Evolutionary conservation across 1,284 basidiomycete genomes (phyloP), one percentile per base, ranked within the genome.

Genomic region (Ustilago sp.): DNA sequence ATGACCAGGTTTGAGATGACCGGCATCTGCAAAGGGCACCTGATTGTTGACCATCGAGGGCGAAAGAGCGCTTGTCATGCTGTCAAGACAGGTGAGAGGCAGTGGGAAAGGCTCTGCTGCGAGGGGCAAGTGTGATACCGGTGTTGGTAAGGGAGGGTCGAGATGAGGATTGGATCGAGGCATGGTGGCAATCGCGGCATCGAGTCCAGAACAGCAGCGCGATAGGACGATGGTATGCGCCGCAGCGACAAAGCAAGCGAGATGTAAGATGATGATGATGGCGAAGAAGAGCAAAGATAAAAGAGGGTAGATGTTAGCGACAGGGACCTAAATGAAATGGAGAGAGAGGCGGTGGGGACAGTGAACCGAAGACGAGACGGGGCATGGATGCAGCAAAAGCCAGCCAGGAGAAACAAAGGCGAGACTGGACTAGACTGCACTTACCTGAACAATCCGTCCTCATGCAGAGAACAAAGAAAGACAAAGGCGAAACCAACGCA

Each of bases 21-120:
- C 74, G 19, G 74, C 74, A 76, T 61, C 63, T 65, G 64, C 55
- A 59, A 71, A 68, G 64, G 74, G 61, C n/a, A 51, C 61, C 59
- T 76, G 74, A 34, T 71, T 52, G 56, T 76, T 76, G 64, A 71
- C 66, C 64, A 72, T 67, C 32, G 74, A 76, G 8, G 74, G 74
- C 59, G 74, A 76, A 34, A 76, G 64, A 31, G 74, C 68, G 59
- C 68, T 63, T 38, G 68, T 68, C 74, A 72, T 76, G 54, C 28
- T 60, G 59, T 45, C 31, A 31, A 34, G 4, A 31, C n/a, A 23
- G 7, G 36, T 34, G 57, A 47, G n/a, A 35, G 56, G 23, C 28
- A 59, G 47, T 17, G 63, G 62, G 17, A 57, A 55, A 19, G 69
- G 61, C 9, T 63, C 48, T 50, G 48, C 23, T 50, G 48, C 11